A percentile compares a stretch with the other conserved stretches of the same genome.
These are phyloP conservation scores for Dendrostoma leiphaemia DNA, from an alignment of 2,329 filamentous ascomycete species.

Conservation along the genomic window DNA sequence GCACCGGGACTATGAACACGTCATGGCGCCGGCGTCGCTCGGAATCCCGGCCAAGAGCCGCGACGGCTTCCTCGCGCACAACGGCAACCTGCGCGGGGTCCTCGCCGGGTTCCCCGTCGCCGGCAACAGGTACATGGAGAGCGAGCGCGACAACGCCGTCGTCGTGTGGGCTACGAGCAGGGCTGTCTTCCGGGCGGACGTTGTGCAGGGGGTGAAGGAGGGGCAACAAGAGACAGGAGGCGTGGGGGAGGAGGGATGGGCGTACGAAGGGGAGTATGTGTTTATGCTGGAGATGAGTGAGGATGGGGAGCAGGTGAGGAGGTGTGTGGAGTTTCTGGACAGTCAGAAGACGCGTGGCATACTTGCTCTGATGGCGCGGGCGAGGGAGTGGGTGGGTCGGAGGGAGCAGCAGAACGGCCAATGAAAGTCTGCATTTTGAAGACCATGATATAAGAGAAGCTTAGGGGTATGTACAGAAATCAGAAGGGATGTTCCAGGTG, in stretches of 20 bases:
- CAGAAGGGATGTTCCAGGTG: neutral
- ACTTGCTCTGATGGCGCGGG: neutral
- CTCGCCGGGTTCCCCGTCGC: constrained; percentile 6
- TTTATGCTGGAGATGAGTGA: constrained; percentile 16
- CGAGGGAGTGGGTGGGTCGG: constrained; percentile 3
- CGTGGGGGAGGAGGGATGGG: neutral
- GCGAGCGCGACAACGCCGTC: constrained; percentile 14
- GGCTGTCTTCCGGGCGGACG: constrained; percentile 1
- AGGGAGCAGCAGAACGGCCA: too few species aligned
- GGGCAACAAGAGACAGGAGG: neutral
- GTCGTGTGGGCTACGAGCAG: constrained; percentile 13
- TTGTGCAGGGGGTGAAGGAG: neutral
- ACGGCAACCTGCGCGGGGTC: neutral
- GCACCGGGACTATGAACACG: constrained; percentile 2
- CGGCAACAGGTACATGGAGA: constrained; percentile 7
- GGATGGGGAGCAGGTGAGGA: constrained; percentile 10
- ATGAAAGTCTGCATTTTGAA: too few species aligned
- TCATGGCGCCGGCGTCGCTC: constrained; percentile 8
- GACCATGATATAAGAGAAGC: neutral
- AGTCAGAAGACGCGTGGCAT: constrained; percentile 5
- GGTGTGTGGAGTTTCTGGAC: constrained; percentile 14
- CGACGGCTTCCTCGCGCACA: constrained; percentile 1
- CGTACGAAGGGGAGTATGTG: constrained; percentile 12
- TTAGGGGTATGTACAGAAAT: too few species aligned
- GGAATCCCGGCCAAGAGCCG: neutral